Base-by-base conservation (phyloP, 306 rosid genomes). In the Alnus glutinosa region DNA sequence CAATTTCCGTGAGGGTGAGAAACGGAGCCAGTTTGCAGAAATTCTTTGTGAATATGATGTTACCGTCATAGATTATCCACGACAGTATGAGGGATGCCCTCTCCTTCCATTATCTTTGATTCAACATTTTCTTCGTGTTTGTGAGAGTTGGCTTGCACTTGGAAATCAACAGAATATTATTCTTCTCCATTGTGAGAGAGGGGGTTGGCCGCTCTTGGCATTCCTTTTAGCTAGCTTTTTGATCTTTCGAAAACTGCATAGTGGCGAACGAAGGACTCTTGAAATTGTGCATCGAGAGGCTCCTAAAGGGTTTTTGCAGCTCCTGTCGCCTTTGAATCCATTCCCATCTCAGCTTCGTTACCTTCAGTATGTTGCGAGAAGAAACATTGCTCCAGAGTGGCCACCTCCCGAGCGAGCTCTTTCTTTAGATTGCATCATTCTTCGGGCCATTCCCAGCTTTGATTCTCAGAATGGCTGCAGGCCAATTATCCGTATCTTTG, bases 161-260 rank as follows among this genome's bases (percentile, higher is more conserved):
- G 88, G 92, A 50, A 88, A 86, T 50, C 92, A 92, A 32, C 95
- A 91, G 67, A 88, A 87, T 76, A 78, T 95, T 70, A 85, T 95
- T 68, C 88, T 95, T 79, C 87, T 94, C 51, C 98, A 94, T 70
- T 92, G 98, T 61, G 98, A 94, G 82, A 90, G 98, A 75, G 98
- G 98, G 34, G 98, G 97, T 61, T 94, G 98, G 98, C 97, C 98
- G 49, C 92, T 92, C 55, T 85, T 94, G 75, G 97, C 97, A 14
- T 92, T 91, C 75, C 91, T 92, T 11, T 88, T 94, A 10, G 91
- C 97, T 4, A 84, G 92, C 61, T 87, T 94, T 76, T 79, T 94
- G 54, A 89, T 92, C 76, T 94, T 88, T 74, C 86, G 83, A 55
- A 92, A 86, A 79, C 62, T 87, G 72, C 97, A 94, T 73, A 89